Conservation (phyloP, 2,329 filamentous ascomycete genomes). For the Fusarium palustre region DNA sequence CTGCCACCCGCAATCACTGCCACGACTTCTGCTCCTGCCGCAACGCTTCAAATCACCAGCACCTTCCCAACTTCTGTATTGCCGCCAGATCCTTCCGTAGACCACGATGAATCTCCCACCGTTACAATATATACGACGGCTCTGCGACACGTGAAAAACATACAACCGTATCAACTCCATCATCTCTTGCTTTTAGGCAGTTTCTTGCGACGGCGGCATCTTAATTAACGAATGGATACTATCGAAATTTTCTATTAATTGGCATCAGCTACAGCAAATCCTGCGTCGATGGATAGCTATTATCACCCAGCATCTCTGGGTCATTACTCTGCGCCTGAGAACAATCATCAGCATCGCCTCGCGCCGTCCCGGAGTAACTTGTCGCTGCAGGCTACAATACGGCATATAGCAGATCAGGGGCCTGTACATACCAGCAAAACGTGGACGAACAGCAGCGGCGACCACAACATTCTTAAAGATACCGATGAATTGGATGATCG, state of each 20-base stretch:
- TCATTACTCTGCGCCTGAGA: slow-evolving; percentile 32
- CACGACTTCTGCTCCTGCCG: slow-evolving; percentile 4
- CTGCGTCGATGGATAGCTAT: slow-evolving; percentile 37
- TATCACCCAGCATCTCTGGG: slow-evolving; percentile 18
- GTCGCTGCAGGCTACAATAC: slow-evolving; percentile 46
- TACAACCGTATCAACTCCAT: slow-evolving; percentile 15
- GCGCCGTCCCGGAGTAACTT: slow-evolving; percentile 45
- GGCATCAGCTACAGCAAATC: slow-evolving; percentile 5
- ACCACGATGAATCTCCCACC: slow-evolving; percentile 41
- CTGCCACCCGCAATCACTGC: slow-evolving; percentile 32
- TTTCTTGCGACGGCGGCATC: slow-evolving; percentile 31
- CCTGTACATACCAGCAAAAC: slow-evolving; percentile 61
- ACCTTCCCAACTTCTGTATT: slow-evolving; percentile 14
- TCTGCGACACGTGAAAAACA: slow-evolving; percentile 41
- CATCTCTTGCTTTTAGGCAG: slow-evolving; percentile 14
- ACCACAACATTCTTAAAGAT: slow-evolving; percentile 60
- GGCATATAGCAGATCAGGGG: slow-evolving; percentile 41
- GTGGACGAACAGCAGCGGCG: slow-evolving; percentile 69
- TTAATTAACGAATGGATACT: slow-evolving; percentile 12
- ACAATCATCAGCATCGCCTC: slow-evolving; percentile 27
- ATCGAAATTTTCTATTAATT: slow-evolving; percentile 23
- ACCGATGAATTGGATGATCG: slow-evolving; percentile 63
- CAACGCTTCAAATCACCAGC: slow-evolving; percentile 1
- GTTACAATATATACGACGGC: slow-evolving; percentile 22
- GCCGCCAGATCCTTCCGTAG: slow-evolving; percentile 8